Base-by-base conservation (phyloP, 148 eudicot species). In the Gaultheria prostrata region DNA sequence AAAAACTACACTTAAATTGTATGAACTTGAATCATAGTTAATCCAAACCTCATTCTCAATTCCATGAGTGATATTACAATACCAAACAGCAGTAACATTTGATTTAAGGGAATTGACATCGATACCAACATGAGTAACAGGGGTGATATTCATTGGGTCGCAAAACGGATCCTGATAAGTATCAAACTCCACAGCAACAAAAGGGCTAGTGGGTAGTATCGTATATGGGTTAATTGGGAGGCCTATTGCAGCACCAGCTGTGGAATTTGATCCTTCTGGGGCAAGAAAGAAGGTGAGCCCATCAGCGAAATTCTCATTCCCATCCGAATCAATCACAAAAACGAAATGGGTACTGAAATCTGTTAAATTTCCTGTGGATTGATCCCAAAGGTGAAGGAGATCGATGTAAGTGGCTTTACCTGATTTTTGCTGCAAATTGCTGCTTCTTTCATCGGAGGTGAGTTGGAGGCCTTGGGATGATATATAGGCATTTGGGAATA, bases 171-270 rank as follows among this genome's bases (percentile, higher is more conserved):
- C 35, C 10, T 0, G 10, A 9, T 2, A 35, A 3, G 76, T 65
- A 35, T 81, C 74, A 45, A 84, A 82, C 33, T 87, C 89, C 33
- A 85, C 87, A 0, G 88, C 89, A n/a, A 88, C 82, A 49, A 85
- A 80, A 0, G 86, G 35, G 51, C 54, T 12, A 0, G 53, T 43
- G 18, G 82, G 4, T 7, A 1, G 4, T 3, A 4, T n/a, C 1
- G n/a, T 14, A 0, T 8, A 0, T 0, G 7, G 0, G 0, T n/a
- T 39, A 9, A 61, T 6, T 6, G 82, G 72, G 48, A 80, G 82
- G 24, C 82, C 82, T 0, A 80, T 10, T 1, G n/a, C 35, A 21
- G 33, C 53, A 5, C 6, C 7, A 0, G 49, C 17, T 2, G 1
- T n/a, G 21, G 13, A 11, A 13, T 43, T 35, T 0, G 53, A 12